Evolutionary conservation across 768 basidiomycete species (phyloP).

Genomic region (Mycena metata): DNA sequence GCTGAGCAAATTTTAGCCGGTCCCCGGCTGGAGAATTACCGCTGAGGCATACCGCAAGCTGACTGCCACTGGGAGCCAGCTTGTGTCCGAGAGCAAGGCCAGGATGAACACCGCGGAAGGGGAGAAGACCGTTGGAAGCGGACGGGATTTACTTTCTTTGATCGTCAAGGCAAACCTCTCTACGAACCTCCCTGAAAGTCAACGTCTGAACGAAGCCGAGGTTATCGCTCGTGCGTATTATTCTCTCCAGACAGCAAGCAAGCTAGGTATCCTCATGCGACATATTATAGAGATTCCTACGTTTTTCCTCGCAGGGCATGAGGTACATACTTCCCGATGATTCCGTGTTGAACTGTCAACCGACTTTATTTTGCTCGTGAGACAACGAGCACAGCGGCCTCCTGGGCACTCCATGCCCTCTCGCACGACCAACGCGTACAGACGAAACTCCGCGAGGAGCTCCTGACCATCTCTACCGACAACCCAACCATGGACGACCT

Average conservation of each 20-base stretch:
- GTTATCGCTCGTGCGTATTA: conserved; percentile 52
- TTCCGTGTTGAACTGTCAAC: no score
- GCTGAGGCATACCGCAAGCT: conserved; percentile 47
- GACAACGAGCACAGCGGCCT: conserved; percentile 9
- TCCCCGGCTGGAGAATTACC: conserved; percentile 18
- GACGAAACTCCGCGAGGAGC: conserved; percentile 59
- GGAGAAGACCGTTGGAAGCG: conserved; percentile 41
- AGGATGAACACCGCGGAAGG: conserved; percentile 39
- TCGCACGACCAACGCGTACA: conserved; percentile 54
- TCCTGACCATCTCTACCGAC: conserved; percentile 50
- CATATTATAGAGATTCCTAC: conserved; percentile 52
- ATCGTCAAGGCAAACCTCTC: conserved; percentile 66
- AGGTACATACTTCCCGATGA: conserved; percentile 35
- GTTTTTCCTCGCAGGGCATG: conserved; percentile 55
- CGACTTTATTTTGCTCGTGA: no score
- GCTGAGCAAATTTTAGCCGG: not conserved
- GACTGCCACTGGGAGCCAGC: conserved; percentile 53
- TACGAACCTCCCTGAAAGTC: conserved; percentile 56
- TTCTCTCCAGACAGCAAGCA: not conserved
- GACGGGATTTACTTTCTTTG: conserved; percentile 63
- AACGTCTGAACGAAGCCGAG: conserved; percentile 62
- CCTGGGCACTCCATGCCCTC: conserved; percentile 62
- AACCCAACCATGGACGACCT: conserved; percentile 60
- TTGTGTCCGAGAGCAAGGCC: conserved; percentile 55
- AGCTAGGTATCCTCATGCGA: not conserved